Percentiles rank a stretch among this genome's conserved stretches.
These are phyloP conservation scores for Nannochloris sp. DNA, from an alignment of 139 green algal species.

Conservation along the genomic window DNA sequence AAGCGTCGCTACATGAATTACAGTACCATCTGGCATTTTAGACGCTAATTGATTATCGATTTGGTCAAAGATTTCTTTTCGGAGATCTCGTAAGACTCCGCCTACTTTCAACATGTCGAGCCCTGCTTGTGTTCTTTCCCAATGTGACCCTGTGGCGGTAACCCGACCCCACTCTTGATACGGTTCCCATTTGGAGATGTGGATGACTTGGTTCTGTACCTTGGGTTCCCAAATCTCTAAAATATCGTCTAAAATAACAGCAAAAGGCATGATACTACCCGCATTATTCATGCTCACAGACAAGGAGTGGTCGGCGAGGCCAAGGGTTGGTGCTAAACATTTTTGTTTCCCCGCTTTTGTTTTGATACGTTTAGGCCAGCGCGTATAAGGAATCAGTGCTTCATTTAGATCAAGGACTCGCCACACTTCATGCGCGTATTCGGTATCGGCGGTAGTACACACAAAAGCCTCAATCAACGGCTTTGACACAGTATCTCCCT, in stretches of 20 bases:
- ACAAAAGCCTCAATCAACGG: slow-evolving; percentile 69
- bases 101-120: no score
- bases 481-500: slow-evolving; percentile 23
- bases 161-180: no score
- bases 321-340: no score
- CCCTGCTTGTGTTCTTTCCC: no score
- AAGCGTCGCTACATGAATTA: no score
- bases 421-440: slow-evolving; percentile 82
- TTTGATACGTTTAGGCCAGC: background rate
- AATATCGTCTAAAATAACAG: slow-evolving; percentile 73
- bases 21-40: no score
- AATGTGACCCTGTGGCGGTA: no score
- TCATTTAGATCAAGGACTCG: slow-evolving; percentile 60
- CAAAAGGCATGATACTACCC: slow-evolving; percentile 53
- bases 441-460: slow-evolving; percentile 67
- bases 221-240: slow-evolving; percentile 48
- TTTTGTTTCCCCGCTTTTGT: background rate
- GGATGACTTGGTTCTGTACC: background rate
- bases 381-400: slow-evolving; percentile 47
- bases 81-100: no score
- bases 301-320: background rate
- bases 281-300: background rate
- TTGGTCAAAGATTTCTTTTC: no score
- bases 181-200: background rate
- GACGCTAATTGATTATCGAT: no score